Base-by-base conservation (phyloP, 2,329 filamentous ascomycete species). In the Scleromitrula shiraiana region DNA sequence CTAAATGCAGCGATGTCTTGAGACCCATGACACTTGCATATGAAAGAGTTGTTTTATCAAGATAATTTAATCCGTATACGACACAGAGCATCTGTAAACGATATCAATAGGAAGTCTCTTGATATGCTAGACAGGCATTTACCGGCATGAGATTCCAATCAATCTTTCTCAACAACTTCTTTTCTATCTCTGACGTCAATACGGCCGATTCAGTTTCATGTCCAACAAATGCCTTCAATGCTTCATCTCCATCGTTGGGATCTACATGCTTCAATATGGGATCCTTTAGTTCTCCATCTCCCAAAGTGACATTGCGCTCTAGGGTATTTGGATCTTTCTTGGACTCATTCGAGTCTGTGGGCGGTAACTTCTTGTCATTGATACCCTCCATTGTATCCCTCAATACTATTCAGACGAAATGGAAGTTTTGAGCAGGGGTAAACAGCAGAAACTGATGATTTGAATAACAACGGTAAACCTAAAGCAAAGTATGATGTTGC, bases 11-110 rank as follows among this genome's bases (percentile, higher is more conserved):
- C 39, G 72, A 70, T 3, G 56, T 63, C 49, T 68, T 66, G 33
- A 75, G 59, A 0, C 72, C 72, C 71, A 74, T 75, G 19, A 75
- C 63, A 50, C 67, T 71, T 3, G 72, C 70, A 47, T 75, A 74
- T 0, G 70, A 73, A 6, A 75, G 54, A 0, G 71, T 73, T 0
- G 70, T 73, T 55, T 75, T 64, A 38, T 64, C 62, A 6, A 81
- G 64, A 58, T 71, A 80, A 54, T 80, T 77, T 57, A 80, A 66
- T 1, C 74, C 75, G 54, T 81, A 80, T 4, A 80, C 68, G 24
- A 76, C 57, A 50, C 76, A 80, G 58, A 81, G 68, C 53, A 80
- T 64, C 64, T 66, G 24, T 14, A 4, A 36, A 14, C 4, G 23
- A 27, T 24, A 39, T 56, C 12, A 51, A 46, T 20, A 36, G 7